These are phyloP conservation scores for Prorocentrum cordatum DNA, from an alignment of 169 alveolate species.

Conservation along the genomic window DNA sequence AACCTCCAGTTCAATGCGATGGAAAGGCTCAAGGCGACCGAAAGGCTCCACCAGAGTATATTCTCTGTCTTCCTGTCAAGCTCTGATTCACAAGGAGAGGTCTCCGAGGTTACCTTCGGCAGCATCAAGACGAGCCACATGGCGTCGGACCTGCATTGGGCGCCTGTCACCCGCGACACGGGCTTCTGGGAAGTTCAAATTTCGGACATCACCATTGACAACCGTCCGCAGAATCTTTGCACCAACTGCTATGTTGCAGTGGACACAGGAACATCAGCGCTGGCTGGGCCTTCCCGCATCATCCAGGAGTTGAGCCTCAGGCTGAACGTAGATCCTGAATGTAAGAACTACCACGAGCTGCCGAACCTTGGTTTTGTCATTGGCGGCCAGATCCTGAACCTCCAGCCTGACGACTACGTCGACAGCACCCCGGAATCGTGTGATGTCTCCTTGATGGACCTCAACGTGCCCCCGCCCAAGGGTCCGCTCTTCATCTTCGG, in stretches of 20 bases:
- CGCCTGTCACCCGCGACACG: too few species aligned
- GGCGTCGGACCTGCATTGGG: neutral
- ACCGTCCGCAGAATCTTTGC: too few species aligned
- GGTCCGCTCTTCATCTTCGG: slow-evolving; percentile 80
- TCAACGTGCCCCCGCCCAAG: slow-evolving; percentile 78
- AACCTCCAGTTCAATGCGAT: too few species aligned
- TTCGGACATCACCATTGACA: too few species aligned
- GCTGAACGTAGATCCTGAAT: neutral
- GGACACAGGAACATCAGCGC: neutral
- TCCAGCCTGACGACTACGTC: neutral
- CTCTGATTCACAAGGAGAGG: too few species aligned
- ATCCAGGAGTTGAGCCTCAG: neutral
- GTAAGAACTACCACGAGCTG: neutral
- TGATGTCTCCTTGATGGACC: neutral
- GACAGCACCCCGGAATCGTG: neutral
- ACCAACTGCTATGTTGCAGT: too few species aligned
- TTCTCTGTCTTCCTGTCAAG: too few species aligned
- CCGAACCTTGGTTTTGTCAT: neutral
- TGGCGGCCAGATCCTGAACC: neutral
- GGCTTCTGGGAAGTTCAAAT: too few species aligned
- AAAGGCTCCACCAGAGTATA: too few species aligned
- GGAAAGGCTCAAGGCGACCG: too few species aligned
- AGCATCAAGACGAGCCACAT: neutral
- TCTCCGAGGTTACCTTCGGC: neutral
- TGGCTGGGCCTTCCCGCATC: neutral